phyloP scores from a whole-genome alignment of 2,329 filamentous ascomycete species.

The Tolypocladium endophyticum region DNA sequence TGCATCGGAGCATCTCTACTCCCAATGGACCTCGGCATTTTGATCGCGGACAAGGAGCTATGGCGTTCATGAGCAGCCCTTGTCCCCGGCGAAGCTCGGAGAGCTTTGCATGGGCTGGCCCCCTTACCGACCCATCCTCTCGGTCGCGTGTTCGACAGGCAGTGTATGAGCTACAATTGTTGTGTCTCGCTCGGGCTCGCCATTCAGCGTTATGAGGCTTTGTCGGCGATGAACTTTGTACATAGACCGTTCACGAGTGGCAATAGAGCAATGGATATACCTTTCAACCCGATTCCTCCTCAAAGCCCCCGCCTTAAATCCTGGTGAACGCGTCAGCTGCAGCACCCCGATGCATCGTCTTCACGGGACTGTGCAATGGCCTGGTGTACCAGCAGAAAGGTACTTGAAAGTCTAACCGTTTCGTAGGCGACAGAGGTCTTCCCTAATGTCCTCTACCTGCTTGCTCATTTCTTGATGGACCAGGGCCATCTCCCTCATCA shows the following conservation, averaged over 20 bases:
- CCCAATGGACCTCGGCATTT: background rate
- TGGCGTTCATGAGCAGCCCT: background rate
- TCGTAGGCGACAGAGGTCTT: conserved; percentile 30
- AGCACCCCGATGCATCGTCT: no score
- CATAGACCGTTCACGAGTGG: background rate
- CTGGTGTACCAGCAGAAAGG: background rate
- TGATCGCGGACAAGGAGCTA: background rate
- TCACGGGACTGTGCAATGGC: no score
- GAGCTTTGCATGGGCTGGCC: background rate
- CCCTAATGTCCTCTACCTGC: conserved; percentile 37
- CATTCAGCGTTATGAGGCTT: background rate
- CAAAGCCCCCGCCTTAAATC: background rate
- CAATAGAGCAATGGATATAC: background rate
- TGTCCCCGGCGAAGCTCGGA: background rate
- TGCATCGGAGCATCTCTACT: background rate
- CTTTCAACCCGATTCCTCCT: background rate
- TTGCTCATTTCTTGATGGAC: conserved; percentile 38
- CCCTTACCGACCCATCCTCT: background rate
- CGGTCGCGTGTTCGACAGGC: background rate
- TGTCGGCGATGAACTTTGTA: no score
- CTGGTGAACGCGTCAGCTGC: background rate
- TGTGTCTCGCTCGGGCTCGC: background rate
- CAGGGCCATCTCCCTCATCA: conserved; percentile 42
- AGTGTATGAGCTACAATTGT: background rate
- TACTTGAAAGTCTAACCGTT: background rate